Percentiles rank a stretch among this genome's conserved stretches.
Conservation (phyloP, 73 alveolate genomes). For the Paramecium pentaurelia region DNA sequence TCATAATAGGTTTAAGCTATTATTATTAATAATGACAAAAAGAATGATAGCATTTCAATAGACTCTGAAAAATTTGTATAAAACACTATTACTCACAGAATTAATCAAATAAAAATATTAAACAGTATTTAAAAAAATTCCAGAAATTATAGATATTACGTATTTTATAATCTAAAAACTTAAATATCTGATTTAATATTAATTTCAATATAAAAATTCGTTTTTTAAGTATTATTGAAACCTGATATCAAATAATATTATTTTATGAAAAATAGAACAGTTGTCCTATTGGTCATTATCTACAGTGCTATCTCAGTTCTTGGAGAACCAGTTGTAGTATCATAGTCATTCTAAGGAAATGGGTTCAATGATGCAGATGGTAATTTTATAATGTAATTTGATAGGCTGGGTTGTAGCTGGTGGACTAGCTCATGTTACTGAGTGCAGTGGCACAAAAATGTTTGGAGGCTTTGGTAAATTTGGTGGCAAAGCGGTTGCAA, state of each 20-base stretch:
- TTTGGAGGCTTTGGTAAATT: constrained; percentile 1
- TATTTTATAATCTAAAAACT: not conserved
- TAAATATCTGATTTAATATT: not conserved
- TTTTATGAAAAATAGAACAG: not conserved
- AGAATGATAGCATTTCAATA: not conserved
- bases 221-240: not conserved
- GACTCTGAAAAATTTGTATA: too few relatives aligned
- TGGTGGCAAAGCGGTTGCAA: constrained; percentile 27
- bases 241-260: not conserved
- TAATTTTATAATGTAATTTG: not conserved
- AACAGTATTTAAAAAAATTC: too few relatives aligned
- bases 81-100: too few relatives aligned
- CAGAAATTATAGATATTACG: too few relatives aligned
- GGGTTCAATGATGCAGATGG: not conserved
- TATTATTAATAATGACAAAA: too few relatives aligned
- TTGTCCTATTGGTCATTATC: too few relatives aligned
- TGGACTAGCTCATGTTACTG: not conserved
- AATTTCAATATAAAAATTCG: not conserved
- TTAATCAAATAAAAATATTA: too few relatives aligned
- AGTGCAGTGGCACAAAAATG: constrained; percentile 10
- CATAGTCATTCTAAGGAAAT: constrained; percentile 20
- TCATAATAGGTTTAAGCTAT: too few relatives aligned
- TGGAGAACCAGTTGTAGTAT: not conserved
- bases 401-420: constrained; percentile 28
- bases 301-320: not conserved